These are phyloP conservation scores for Solanum hybrid DNA, from an alignment of 305 asterid genomes.

Conservation along the genomic window DNA sequence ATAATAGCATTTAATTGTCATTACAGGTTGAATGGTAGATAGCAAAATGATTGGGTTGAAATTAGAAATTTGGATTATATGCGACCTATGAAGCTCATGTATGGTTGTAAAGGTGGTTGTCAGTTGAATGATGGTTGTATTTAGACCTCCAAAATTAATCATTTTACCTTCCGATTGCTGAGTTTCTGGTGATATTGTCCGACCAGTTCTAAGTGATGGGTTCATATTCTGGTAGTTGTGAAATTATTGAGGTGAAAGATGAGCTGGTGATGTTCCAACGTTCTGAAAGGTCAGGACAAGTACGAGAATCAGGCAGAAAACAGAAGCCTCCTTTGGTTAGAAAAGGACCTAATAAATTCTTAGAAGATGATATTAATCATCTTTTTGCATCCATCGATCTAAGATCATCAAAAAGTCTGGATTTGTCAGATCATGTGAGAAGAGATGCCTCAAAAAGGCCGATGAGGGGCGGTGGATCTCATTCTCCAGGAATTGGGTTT, in stretches of 20 bases:
- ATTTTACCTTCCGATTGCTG: neutral
- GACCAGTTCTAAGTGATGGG: conserved; percentile 33
- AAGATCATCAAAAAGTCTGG: conserved; percentile 62
- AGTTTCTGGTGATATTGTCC: conserved; percentile 6
- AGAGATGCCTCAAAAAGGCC: conserved; percentile 80
- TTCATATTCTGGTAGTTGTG: conserved; percentile 44
- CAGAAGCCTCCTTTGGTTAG: conserved; percentile 47
- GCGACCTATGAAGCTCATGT: neutral
- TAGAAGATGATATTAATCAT: conserved; percentile 70
- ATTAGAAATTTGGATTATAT: neutral
- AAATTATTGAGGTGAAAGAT: conserved; percentile 53
- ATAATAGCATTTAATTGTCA: neutral
- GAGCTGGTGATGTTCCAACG: conserved; percentile 19
- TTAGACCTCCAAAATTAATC: neutral
- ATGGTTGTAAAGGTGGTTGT: neutral
- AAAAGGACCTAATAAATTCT: conserved; percentile 30
- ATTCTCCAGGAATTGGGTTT: conserved; percentile 67
- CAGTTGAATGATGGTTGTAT: neutral
- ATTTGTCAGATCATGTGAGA: conserved; percentile 43
- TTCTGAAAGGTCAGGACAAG: conserved; percentile 23
- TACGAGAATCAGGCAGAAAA: conserved; percentile 29
- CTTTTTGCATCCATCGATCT: conserved; percentile 68
- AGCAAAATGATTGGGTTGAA: neutral
- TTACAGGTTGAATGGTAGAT: conserved; percentile 1
- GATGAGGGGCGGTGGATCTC: conserved; percentile 46